phyloP scores from a whole-genome alignment of 2,329 filamentous ascomycete species.

The Neofusicoccum kwambonambiense region DNA sequence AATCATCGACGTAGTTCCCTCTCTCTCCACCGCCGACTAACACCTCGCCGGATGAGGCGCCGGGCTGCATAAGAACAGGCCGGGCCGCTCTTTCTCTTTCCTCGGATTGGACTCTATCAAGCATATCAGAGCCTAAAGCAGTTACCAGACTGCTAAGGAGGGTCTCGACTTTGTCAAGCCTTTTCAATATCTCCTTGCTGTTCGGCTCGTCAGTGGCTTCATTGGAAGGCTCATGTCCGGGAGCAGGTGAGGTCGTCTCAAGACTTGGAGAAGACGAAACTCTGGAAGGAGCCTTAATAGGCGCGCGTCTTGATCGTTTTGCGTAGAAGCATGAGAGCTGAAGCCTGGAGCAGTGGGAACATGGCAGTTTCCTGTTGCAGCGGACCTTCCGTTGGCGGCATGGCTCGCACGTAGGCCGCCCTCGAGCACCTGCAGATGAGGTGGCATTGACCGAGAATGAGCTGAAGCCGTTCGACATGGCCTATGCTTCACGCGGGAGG shows the following conservation, averaged over 20 bases:
- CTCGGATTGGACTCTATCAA: not conserved
- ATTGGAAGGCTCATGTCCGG: not conserved
- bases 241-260: not conserved
- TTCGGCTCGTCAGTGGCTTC: not conserved
- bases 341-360: not conserved
- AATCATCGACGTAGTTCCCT: constrained; percentile 6
- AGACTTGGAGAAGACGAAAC: not conserved
- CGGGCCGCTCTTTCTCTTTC: not conserved
- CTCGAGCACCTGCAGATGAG: not conserved
- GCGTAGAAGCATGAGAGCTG: not conserved
- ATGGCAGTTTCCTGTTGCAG: constrained; percentile 6
- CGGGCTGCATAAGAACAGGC: not conserved
- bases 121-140: not conserved
- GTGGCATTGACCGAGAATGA: not conserved
- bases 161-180: not conserved
- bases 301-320: not conserved
- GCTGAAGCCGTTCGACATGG: not conserved
- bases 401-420: not conserved
- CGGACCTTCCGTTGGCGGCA: constrained; percentile 7
- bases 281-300: not conserved
- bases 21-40: not conserved
- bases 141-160: not conserved
- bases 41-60: not conserved
- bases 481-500: too few relatives aligned
- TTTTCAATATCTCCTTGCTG: not conserved